Evolutionary conservation across 169 alveolate genomes (phyloP).

Genomic region (Fabrea salina): DNA sequence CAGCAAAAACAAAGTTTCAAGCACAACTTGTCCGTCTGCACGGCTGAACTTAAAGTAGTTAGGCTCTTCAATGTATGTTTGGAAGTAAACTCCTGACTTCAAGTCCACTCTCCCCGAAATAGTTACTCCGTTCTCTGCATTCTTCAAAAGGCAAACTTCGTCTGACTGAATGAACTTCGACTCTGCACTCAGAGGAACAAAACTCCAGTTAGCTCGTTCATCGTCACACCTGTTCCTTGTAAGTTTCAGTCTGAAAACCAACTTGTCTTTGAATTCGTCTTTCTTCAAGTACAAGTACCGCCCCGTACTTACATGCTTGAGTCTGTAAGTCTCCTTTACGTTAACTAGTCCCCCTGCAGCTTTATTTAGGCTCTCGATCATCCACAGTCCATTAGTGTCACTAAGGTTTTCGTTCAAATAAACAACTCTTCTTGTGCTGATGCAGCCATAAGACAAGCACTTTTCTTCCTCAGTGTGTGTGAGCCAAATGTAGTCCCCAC

Average conservation of each 20-base stretch:
- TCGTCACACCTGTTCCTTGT: background rate
- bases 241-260: background rate
- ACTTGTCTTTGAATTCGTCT: background rate
- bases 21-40: constrained; percentile 1
- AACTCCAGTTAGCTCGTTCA: constrained; percentile 2
- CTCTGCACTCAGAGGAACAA: background rate
- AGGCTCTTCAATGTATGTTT: background rate
- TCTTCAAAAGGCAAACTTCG: background rate
- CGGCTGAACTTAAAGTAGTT: background rate
- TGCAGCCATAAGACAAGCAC: background rate
- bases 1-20: constrained; percentile 21
- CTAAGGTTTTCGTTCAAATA: background rate
- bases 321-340: background rate
- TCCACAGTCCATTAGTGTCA: constrained; percentile 30
- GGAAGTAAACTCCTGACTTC: background rate
- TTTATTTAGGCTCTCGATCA: background rate
- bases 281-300: background rate
- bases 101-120: background rate
- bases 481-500: constrained; percentile 29
- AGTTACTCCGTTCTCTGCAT: background rate
- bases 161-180: background rate
- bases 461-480: background rate
- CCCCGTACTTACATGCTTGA: constrained; percentile 25
- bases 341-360: background rate
- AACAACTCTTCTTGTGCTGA: background rate